Conservation (phyloP, 2,329 filamentous ascomycete species). For the Trichoderma gracile region DNA sequence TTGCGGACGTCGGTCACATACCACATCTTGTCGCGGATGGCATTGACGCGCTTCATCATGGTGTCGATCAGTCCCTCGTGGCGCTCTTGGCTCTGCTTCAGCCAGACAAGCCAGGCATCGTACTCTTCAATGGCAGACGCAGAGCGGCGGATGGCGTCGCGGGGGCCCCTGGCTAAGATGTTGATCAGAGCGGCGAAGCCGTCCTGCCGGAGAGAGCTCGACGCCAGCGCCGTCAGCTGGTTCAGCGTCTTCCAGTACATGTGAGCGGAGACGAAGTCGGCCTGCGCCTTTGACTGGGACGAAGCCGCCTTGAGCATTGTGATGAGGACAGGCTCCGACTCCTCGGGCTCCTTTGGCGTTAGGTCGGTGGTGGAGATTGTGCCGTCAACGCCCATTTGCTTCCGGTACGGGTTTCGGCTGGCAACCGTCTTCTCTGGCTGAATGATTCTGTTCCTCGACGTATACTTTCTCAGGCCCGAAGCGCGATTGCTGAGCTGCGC, state of each 20-base stretch:
- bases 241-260: slow-evolving; percentile 82
- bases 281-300: slow-evolving; percentile 72
- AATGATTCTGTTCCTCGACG: slow-evolving; percentile 60
- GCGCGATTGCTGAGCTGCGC: slow-evolving; percentile 72
- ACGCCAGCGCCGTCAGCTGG: slow-evolving; percentile 65
- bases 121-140: slow-evolving; percentile 75
- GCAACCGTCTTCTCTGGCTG: slow-evolving; percentile 53
- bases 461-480: slow-evolving; percentile 60
- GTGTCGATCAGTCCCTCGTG: slow-evolving; percentile 72
- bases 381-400: slow-evolving; percentile 32
- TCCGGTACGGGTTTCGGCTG: slow-evolving; percentile 61
- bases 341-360: slow-evolving; percentile 34
- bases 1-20: slow-evolving; percentile 92
- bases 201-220: slow-evolving; percentile 62
- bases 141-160: slow-evolving; percentile 68
- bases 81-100: slow-evolving; percentile 78
- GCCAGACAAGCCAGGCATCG: slow-evolving; percentile 78
- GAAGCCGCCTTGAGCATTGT: slow-evolving; percentile 77
- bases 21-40: slow-evolving; percentile 96
- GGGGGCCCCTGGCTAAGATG: slow-evolving; percentile 71
- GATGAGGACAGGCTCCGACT: slow-evolving; percentile 59
- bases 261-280: slow-evolving; percentile 81
- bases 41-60: slow-evolving; percentile 71
- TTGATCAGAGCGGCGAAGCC: slow-evolving; percentile 71
- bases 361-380: slow-evolving; percentile 23